Percentiles rank a stretch among this genome's conserved stretches.
These are phyloP conservation scores for Aspergillus hiratsukae DNA, from an alignment of 2,329 filamentous ascomycete genomes.

Conservation along the genomic window DNA sequence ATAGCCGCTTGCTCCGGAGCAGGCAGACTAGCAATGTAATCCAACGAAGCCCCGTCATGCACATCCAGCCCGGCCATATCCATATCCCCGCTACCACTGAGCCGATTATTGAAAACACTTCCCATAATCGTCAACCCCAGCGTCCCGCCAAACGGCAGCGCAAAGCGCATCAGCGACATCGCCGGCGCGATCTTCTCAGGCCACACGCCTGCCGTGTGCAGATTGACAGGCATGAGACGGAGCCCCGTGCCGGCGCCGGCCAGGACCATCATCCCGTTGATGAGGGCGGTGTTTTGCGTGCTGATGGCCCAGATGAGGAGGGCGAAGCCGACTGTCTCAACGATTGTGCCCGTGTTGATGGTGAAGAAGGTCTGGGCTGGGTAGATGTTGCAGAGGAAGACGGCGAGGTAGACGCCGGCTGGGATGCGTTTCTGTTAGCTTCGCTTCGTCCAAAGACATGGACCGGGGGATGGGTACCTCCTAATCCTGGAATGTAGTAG, in stretches of 20 bases:
- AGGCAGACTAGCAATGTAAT: conserved; percentile 33
- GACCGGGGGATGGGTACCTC: conserved; percentile 35
- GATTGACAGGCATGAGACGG: conserved; percentile 59
- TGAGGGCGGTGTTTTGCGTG: conserved; percentile 43
- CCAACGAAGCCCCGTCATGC: conserved; percentile 34
- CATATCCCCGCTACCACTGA: conserved; percentile 20
- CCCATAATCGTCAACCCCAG: conserved; percentile 64
- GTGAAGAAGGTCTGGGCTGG: conserved; percentile 60
- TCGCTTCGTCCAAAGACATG: background rate
- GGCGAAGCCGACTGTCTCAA: conserved; percentile 56
- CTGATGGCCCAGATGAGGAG: conserved; percentile 56
- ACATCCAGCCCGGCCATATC: conserved; percentile 27
- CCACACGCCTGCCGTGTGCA: conserved; percentile 62
- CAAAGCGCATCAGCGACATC: conserved; percentile 57
- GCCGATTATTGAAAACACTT: conserved; percentile 62
- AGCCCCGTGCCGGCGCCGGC: conserved; percentile 60
- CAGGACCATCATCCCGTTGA: conserved; percentile 64
- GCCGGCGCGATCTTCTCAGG: conserved; percentile 55
- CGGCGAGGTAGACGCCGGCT: conserved; percentile 55
- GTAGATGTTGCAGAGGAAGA: conserved; percentile 57
- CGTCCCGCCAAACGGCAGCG: conserved; percentile 60
- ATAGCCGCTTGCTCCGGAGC: conserved; percentile 34
- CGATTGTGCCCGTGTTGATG: conserved; percentile 52
- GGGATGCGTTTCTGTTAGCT: background rate
- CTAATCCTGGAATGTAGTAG: conserved; percentile 62